phyloP scores from a whole-genome alignment of 371 early-diverging fungal genomes.

The Funneliformis caledonium region DNA sequence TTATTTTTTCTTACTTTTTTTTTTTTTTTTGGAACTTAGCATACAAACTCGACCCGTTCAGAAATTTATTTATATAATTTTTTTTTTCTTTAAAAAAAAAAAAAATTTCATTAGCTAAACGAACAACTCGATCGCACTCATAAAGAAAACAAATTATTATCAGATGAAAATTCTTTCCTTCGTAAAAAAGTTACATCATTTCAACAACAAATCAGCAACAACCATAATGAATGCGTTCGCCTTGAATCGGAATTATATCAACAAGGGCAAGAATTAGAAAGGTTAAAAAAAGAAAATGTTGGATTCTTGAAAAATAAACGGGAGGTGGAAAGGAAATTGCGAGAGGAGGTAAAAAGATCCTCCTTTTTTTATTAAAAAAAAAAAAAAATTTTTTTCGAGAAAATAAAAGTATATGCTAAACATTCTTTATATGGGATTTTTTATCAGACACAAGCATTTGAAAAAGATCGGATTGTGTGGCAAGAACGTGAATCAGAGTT shows the following conservation, averaged over 20 bases:
- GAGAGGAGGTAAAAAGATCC: slow-evolving; percentile 30
- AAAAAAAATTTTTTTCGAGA: not conserved
- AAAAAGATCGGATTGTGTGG: slow-evolving; percentile 37
- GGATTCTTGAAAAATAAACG: slow-evolving; percentile 35
- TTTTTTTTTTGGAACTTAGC: not conserved
- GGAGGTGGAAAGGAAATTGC: slow-evolving; percentile 34
- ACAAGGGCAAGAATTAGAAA: slow-evolving; percentile 31
- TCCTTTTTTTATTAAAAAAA: not conserved
- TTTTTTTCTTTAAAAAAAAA: too few relatives aligned
- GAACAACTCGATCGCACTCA: slow-evolving; percentile 37
- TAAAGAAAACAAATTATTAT: slow-evolving; percentile 17
- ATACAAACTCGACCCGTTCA: not conserved
- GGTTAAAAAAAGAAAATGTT: slow-evolving; percentile 38
- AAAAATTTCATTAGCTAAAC: slow-evolving; percentile 6
- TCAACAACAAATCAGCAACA: slow-evolving; percentile 25
- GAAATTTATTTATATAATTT: too few relatives aligned
- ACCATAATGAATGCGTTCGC: slow-evolving; percentile 32
- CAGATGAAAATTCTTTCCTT: slow-evolving; percentile 29
- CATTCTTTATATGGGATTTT: not conserved
- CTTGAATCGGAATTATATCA: slow-evolving; percentile 39
- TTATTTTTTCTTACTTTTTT: not conserved
- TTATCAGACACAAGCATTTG: slow-evolving; percentile 35
- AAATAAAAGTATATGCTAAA: not conserved
- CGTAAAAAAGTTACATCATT: slow-evolving; percentile 29
- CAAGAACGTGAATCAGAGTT: slow-evolving; percentile 38